Percentiles rank a stretch among this genome's conserved stretches.
phyloP scores from a whole-genome alignment of 192 early-diverging fungal species.

The Backusella mclennaniae region DNA sequence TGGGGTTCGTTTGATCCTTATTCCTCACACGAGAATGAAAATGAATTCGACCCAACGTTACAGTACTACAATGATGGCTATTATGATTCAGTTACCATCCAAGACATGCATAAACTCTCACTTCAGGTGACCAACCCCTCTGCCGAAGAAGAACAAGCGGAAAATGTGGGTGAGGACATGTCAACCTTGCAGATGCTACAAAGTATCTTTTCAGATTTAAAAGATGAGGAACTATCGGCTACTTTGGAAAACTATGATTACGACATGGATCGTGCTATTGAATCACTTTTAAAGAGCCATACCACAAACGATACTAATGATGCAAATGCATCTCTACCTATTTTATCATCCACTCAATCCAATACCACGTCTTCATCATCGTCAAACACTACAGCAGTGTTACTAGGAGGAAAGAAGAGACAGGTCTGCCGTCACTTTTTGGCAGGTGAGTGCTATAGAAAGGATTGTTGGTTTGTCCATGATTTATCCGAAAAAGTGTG shows the following conservation, averaged over 20 bases:
- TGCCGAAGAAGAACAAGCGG: slow-evolving; percentile 23
- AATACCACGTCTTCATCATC: neutral
- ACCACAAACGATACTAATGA: neutral
- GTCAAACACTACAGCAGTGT: neutral
- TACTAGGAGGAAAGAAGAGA: slow-evolving; percentile 11
- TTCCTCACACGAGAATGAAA: slow-evolving; percentile 5
- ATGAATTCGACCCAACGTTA: slow-evolving; percentile 35
- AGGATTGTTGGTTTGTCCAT: slow-evolving; percentile 58
- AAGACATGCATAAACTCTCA: slow-evolving; percentile 22
- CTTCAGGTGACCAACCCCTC: slow-evolving; percentile 26
- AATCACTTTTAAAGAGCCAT: slow-evolving; percentile 21
- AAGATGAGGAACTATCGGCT: slow-evolving; percentile 35
- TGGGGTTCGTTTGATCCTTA: slow-evolving; percentile 8
- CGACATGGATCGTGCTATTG: slow-evolving; percentile 45
- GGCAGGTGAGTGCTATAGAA: slow-evolving; percentile 52
- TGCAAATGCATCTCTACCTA: neutral
- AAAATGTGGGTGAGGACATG: slow-evolving; percentile 45
- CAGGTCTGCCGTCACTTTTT: slow-evolving; percentile 55
- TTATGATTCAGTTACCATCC: slow-evolving; percentile 15
- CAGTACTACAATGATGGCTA: slow-evolving; percentile 21
- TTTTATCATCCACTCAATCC: neutral
- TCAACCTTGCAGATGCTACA: slow-evolving; percentile 44
- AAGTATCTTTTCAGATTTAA: slow-evolving; percentile 41
- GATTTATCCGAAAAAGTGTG: slow-evolving; percentile 52
- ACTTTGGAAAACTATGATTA: slow-evolving; percentile 38